Evolutionary conservation across 768 basidiomycete species (phyloP), one percentile per base, ranked within the genome.

Genomic region (Amyloporia xantha): DNA sequence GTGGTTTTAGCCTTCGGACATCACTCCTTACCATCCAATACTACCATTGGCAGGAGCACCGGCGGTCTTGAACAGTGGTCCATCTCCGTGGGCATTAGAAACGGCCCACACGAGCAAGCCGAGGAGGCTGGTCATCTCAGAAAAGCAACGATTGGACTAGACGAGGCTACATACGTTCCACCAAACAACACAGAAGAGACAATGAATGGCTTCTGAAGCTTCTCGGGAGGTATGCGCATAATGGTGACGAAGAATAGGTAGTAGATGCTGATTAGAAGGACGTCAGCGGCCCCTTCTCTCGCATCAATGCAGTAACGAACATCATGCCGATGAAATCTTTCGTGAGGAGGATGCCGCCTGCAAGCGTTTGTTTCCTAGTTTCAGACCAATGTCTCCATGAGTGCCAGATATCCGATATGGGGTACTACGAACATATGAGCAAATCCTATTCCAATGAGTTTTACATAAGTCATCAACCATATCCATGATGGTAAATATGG

Each of bases 201-300:
- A 11, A 45, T 35, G 20, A 45, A 45, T 12, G 44, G 44, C 30
- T 24, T 33, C n/a, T 45, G 44, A 24, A 45, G 44, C 28, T 21
- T 45, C 44, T 45, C 44, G 27, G 44, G 44, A 19, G 44, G 44
- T 10, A 45, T 45, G 28, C 44, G 44, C 44, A 45, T 45, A 23
- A 45, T 45, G 17, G 33, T 36, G 33, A 45, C 36, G 20, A 45
- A 45, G 44, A 45, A 45, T 17, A 45, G 30, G 28, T 45, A 45
- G 28, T 45, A 45, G 5, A 45, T 45, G 44, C 44, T 36, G 33
- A 21, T 13, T 5, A 10, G 5, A 13, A 19, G 5, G 28, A 24
- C 15, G 28, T n/a, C n/a, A 27, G 44, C 21, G 17, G 5, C 13
- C 30, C 30, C 30, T n/a, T n/a, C n/a, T n/a, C n/a, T n/a, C n/a